phyloP scores from a whole-genome alignment of 495 filamentous ascomycete species.

The Aspergillus olivimuriae region DNA sequence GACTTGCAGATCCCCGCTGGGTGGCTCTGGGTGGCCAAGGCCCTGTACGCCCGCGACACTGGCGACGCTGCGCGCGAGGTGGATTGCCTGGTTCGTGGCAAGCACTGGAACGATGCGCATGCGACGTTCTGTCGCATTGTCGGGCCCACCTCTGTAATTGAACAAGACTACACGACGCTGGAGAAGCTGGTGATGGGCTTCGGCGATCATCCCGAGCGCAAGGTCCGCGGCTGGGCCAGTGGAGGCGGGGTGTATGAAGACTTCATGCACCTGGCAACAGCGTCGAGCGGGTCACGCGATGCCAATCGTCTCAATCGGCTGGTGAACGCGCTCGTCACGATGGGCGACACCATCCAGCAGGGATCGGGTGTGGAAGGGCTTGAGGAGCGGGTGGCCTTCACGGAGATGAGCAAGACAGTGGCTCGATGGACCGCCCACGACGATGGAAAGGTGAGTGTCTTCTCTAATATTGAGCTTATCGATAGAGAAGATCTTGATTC shows the following conservation, averaged over 20 bases:
- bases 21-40: conserved; percentile 87
- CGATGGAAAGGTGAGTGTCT: conserved; percentile 55
- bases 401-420: conserved; percentile 55
- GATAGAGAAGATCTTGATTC: too few relatives aligned
- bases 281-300: conserved; percentile 29
- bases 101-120: conserved; percentile 75
- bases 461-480: too few relatives aligned
- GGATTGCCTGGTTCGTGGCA: conserved; percentile 67
- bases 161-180: conserved; percentile 62
- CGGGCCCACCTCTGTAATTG: conserved; percentile 72
- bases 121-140: conserved; percentile 70
- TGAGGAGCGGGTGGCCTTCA: conserved; percentile 71
- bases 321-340: conserved; percentile 54
- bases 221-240: conserved; percentile 57
- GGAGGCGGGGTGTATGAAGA: conserved; percentile 80
- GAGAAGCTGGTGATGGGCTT: conserved; percentile 62
- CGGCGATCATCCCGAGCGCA: conserved; percentile 40
- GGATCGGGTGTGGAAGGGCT: conserved; percentile 55
- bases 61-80: conserved; percentile 62
- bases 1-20: conserved; percentile 59
- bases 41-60: conserved; percentile 66
- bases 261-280: conserved; percentile 57
- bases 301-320: conserved; percentile 49
- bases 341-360: conserved; percentile 50
- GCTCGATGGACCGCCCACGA: conserved; percentile 55